phyloP scores from a whole-genome alignment of 1,139 yeast species.

The Blastobotrys serpentis region DNA sequence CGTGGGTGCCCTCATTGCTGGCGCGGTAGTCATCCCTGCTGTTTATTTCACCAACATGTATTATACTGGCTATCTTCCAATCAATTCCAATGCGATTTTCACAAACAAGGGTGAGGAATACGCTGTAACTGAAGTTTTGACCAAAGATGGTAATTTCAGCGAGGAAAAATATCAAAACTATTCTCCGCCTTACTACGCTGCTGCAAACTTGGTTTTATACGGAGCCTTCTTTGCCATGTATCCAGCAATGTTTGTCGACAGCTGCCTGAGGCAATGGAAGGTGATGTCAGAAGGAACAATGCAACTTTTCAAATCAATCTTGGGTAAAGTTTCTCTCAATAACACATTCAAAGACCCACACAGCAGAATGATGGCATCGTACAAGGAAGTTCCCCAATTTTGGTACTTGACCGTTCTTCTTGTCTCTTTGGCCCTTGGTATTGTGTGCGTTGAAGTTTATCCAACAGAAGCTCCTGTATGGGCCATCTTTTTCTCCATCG shows the following conservation, averaged over 20 bases:
- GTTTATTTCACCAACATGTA: constrained; percentile 52
- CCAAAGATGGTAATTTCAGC: constrained; percentile 41
- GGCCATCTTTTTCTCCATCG: constrained; percentile 57
- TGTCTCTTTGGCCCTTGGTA: constrained; percentile 49
- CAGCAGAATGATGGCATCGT: constrained; percentile 47
- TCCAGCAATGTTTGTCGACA: constrained; percentile 50
- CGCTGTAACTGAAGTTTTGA: constrained; percentile 45
- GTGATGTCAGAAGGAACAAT: constrained; percentile 28
- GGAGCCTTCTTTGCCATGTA: constrained; percentile 35
- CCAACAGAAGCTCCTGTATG: constrained; percentile 45
- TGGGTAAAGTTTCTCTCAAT: background rate
- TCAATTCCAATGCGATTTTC: constrained; percentile 49
- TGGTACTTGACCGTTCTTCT: constrained; percentile 51
- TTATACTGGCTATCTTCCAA: constrained; percentile 54
- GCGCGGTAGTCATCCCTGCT: constrained; percentile 38
- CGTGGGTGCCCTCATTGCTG: constrained; percentile 46
- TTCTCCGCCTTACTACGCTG: constrained; percentile 49
- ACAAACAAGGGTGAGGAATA: constrained; percentile 49
- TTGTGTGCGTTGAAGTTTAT: constrained; percentile 47
- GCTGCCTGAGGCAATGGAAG: constrained; percentile 29
- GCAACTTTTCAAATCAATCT: background rate
- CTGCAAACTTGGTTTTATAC: constrained; percentile 42
- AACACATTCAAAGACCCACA: constrained; percentile 44
- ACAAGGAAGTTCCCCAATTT: constrained; percentile 65
- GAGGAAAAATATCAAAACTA: constrained; percentile 34